Evolutionary conservation across 345 rosid species (phyloP), one percentile per base, ranked within the genome.

Genomic region (Populus pruinosa): DNA sequence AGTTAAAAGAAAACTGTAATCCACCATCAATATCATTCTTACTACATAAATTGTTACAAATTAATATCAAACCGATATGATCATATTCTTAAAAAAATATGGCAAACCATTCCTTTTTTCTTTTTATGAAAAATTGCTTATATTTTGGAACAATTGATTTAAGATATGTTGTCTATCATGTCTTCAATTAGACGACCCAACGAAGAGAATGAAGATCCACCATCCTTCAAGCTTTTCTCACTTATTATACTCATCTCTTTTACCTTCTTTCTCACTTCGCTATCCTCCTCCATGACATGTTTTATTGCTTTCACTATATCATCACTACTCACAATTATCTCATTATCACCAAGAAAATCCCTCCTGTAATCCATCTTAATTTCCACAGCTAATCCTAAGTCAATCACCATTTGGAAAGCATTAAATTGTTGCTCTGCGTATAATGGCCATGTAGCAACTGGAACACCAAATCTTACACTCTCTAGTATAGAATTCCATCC

Each of bases 401-500:
- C 78, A 17, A 50, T 56, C 50, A 76, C 50, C 78, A 76, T 13
- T 12, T 49, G 44, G 17, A 76, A 76, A 6, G 78, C 66, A 36
- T 65, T 53, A 5, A 67, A 50, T 8, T 75, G 72, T 35, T 75
- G 78, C 31, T 75, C 78, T 5, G 53, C 47, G 17, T 66, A 75
- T 33, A 75, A 27, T 3, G 78, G 78, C 72, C 72, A 75, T 1
- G 78, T 1, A 4, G 78, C 78, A 21, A 67, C 47, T 49, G 78
- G 78, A 29, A 76, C 72, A 23, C 78, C 72, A 35, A 16, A 35
- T 66, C 78, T 29, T 23, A 76, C 1, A 4, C 78, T 76, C 39
- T 76, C 78, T 4, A 76, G 23, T 6, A 25, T 5, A 6, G 78
- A 76, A 23, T 76, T 76, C 78, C 65, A 76, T 16, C 78, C 78